Evolutionary conservation across 2,329 filamentous ascomycete genomes (phyloP).

Genomic region (Teratosphaeria nubilosa): DNA sequence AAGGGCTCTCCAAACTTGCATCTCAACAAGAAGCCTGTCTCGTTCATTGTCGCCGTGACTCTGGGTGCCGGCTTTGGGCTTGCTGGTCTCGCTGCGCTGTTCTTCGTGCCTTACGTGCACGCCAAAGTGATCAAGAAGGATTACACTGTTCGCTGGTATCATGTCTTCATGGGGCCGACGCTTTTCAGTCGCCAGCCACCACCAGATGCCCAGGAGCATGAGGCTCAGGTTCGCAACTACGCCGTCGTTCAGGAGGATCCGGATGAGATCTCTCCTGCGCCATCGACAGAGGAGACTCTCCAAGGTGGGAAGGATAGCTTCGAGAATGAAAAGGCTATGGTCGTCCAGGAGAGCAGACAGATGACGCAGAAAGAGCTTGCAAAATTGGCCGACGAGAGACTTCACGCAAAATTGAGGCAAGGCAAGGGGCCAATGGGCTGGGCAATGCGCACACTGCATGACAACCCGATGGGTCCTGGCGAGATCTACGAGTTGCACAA

Average conservation of each 20-base stretch:
- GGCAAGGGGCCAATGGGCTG: slow-evolving; percentile 62
- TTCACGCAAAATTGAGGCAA: slow-evolving; percentile 54
- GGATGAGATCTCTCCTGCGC: neutral
- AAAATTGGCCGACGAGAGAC: slow-evolving; percentile 21
- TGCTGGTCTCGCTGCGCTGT: slow-evolving; percentile 32
- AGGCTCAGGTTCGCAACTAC: slow-evolving; percentile 58
- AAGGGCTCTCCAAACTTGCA: slow-evolving; percentile 34
- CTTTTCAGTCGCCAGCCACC: slow-evolving; percentile 45
- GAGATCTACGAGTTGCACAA: slow-evolving; percentile 67
- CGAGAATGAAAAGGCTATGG: slow-evolving; percentile 36
- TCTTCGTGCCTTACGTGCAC: slow-evolving; percentile 29
- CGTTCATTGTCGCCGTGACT: slow-evolving; percentile 44
- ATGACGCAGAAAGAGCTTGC: slow-evolving; percentile 47
- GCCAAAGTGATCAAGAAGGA: slow-evolving; percentile 24
- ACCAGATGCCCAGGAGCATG: slow-evolving; percentile 39
- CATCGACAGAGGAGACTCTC: slow-evolving; percentile 18
- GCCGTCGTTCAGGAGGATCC: slow-evolving; percentile 57
- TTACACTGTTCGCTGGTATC: slow-evolving; percentile 21
- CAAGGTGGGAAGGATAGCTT: slow-evolving; percentile 33
- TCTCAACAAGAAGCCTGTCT: slow-evolving; percentile 33
- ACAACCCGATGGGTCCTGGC: slow-evolving; percentile 63
- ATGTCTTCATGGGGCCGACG: slow-evolving; percentile 26
- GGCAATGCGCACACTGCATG: slow-evolving; percentile 68
- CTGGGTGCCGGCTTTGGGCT: slow-evolving; percentile 27
- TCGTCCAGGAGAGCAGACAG: slow-evolving; percentile 43